Conservation (phyloP, 202 grass and related monocot genomes). For the Cymbopogon flexuosus region DNA sequence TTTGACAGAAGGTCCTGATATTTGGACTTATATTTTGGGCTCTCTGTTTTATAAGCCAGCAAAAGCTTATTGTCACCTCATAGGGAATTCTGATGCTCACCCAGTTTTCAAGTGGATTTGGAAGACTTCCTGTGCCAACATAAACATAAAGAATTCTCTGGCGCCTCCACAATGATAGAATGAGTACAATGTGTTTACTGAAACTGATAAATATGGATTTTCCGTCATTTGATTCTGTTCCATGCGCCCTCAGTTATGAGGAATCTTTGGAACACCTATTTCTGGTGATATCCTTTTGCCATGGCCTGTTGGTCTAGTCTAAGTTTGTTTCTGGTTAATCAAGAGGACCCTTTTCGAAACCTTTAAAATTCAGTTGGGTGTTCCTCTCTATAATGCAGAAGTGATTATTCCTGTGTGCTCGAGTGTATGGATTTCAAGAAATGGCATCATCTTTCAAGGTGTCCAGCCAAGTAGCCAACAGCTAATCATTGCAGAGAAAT, state of each 20-base stretch:
- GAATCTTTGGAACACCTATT: not conserved
- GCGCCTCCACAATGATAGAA: no score
- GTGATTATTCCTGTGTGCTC: not conserved
- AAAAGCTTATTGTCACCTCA: not conserved
- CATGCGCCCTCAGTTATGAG: not conserved
- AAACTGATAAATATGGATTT: not conserved
- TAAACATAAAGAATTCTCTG: not conserved
- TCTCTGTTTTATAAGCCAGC: not conserved
- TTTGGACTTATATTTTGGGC: not conserved
- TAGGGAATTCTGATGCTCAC: not conserved
- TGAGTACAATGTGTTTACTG: not conserved
- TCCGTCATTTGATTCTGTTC: not conserved
- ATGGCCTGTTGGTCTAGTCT: not conserved
- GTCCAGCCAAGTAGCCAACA: not conserved
- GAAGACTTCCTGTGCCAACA: not conserved
- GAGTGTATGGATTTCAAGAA: not conserved
- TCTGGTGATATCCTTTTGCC: not conserved
- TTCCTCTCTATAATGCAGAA: not conserved
- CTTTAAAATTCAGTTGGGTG: not conserved
- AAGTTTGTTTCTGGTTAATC: not conserved
- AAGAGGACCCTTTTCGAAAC: not conserved
- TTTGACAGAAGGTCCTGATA: not conserved
- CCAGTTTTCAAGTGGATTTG: not conserved
- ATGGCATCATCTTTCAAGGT: not conserved
- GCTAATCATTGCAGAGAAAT: not conserved